Evolutionary conservation across 768 basidiomycete genomes (phyloP).

Genomic region (Calvatia gigantea): DNA sequence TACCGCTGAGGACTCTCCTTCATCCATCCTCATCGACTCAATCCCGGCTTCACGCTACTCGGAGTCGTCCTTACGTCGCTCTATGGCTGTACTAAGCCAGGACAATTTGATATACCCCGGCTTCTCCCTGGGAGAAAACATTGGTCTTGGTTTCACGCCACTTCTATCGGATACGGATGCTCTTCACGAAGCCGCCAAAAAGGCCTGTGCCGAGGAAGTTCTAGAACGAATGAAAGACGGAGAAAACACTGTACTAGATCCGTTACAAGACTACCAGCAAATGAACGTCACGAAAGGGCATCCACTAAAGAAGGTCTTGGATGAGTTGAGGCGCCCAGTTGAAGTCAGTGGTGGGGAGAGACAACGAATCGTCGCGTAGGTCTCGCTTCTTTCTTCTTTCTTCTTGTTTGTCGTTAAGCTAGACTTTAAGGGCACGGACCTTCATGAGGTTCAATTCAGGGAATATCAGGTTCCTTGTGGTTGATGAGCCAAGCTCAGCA

Average conservation of each 20-base stretch:
- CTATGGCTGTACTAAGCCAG: conserved; percentile 48
- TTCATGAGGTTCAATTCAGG: conserved; percentile 41
- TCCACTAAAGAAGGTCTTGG: conserved; percentile 22
- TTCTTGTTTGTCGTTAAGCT: conserved; percentile 1
- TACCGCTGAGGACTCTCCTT: neutral
- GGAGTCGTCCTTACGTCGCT: conserved; percentile 34
- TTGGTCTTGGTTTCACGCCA: conserved; percentile 28
- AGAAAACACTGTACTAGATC: conserved; percentile 37
- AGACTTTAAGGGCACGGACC: conserved; percentile 33
- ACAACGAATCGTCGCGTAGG: conserved; percentile 48
- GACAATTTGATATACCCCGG: conserved; percentile 44
- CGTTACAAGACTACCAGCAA: conserved; percentile 19
- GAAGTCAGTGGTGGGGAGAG: conserved; percentile 42
- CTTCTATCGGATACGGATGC: conserved; percentile 16
- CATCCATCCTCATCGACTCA: conserved; percentile 44
- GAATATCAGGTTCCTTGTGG: conserved; percentile 42
- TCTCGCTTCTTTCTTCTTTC: conserved; percentile 12
- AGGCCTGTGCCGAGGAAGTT: conserved; percentile 39
- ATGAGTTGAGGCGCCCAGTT: conserved; percentile 23
- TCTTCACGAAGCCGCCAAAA: conserved; percentile 29
- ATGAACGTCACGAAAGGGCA: conserved; percentile 26
- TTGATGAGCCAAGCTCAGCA: conserved; percentile 59
- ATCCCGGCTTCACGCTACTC: conserved; percentile 33
- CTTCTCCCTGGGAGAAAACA: conserved; percentile 38
- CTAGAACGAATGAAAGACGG: conserved; percentile 35